A percentile compares a stretch with the other conserved stretches of the same genome.
Conservation (phyloP, 305 asterid species). For the Euphrasia arctica region DNA sequence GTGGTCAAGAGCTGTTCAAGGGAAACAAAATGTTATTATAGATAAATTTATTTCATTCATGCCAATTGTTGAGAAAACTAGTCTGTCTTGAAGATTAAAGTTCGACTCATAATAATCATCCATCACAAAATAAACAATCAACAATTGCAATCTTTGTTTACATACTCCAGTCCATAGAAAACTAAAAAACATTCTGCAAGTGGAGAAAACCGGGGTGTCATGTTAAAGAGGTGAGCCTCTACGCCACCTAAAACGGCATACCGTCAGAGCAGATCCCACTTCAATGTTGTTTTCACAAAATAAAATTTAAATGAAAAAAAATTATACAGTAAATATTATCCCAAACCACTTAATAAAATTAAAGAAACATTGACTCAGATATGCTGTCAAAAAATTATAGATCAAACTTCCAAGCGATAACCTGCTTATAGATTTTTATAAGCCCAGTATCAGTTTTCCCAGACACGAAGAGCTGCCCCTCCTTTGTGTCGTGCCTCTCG, state of each 20-base stretch:
- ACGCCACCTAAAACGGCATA: too few relatives aligned
- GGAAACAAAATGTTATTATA: constrained; percentile 11
- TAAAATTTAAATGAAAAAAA: not conserved
- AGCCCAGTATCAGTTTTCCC: constrained; percentile 76
- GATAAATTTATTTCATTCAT: not conserved
- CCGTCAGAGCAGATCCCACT: not conserved
- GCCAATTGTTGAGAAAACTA: constrained; percentile 1
- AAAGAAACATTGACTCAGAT: constrained; percentile 2
- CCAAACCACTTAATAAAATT: constrained; percentile 14
- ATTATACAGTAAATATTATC: constrained; percentile 3
- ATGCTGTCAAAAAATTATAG: constrained; percentile 24
- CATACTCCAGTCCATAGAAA: constrained; percentile 8
- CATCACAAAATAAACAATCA: constrained; percentile 18
- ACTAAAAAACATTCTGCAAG: too few relatives aligned
- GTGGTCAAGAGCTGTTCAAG: constrained; percentile 50
- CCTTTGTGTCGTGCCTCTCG: constrained; percentile 32
- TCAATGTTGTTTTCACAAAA: not conserved
- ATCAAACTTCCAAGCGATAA: constrained; percentile 76
- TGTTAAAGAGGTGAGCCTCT: too few relatives aligned
- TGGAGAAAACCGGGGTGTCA: too few relatives aligned
- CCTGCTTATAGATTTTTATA: constrained; percentile 54
- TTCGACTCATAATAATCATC: constrained; percentile 5
- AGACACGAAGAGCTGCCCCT: constrained; percentile 40
- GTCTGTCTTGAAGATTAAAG: constrained; percentile 1
- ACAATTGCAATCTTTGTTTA: constrained; percentile 2